Evolutionary conservation across 148 eudicot species (phyloP), one percentile per base, ranked within the genome.

Genomic region (Fallopia convolvulus): DNA sequence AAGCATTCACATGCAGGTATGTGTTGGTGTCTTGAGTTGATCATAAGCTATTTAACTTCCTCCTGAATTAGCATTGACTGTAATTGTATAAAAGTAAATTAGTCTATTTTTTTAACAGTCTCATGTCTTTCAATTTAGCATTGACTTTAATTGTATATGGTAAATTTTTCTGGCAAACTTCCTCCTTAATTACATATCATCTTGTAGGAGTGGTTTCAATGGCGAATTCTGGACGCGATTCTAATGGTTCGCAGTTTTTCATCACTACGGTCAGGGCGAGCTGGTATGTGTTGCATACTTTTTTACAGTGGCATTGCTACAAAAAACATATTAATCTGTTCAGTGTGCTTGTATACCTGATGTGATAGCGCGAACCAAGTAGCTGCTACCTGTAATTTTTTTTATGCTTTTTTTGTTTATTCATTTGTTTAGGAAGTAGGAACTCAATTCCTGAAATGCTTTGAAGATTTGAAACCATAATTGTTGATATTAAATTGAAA

Each of bases 161-260:
- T 33, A 72, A 21, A 44, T 58, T 60, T 70, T 23, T 8, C 58
- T 40, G 20, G 50, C 46, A 60, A 63, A 12, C 17, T 30, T 30
- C 70, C 70, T 61, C 46, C 79, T 10, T 68, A 11, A 3, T 20
- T 40, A n/a, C 32, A 13, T 11, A 17, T 23, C 6, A 70, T 56
- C 72, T 68, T 88, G 83, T 86, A 92, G 99, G 99, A 81, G 84
- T 87, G 76, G 89, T 95, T 52, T 86, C 99, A 66, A 95, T 95
- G 99, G 99, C 83, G 52, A 95, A 95, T 83, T 86, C 89, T 33
- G 99, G 99, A 79, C 99, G 92, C 3, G 86, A 95, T 81, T 92
- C 99, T 74, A 95, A 95, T 75, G 97, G 91, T 61, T 95, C 97
- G 56, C 99, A 95, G 79, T 95, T 95, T 83, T 95, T 92, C 80